These are phyloP conservation scores for Pseudogymnoascus sp. DNA, from an alignment of 2,329 filamentous ascomycete genomes.

Conservation along the genomic window DNA sequence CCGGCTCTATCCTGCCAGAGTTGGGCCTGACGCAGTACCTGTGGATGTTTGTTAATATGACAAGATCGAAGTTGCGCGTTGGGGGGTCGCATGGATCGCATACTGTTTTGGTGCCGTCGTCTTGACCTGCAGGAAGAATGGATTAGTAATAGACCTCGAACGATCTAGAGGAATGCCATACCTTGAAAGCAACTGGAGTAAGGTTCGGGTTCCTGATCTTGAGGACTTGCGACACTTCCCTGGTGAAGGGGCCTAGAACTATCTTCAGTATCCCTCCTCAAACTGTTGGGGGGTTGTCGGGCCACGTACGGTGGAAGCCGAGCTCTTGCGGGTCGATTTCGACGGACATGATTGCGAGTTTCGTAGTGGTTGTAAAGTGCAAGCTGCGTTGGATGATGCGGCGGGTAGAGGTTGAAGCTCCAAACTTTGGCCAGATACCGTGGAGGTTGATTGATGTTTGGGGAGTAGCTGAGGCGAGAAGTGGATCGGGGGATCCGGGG, in stretches of 20 bases:
- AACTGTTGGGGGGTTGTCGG: slow-evolving; percentile 14
- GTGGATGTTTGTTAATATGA: slow-evolving; percentile 22
- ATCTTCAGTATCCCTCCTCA: slow-evolving; percentile 22
- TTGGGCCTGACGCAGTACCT: slow-evolving; percentile 98
- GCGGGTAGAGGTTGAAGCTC: slow-evolving; percentile 9
- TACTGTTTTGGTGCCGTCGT: slow-evolving; percentile 99
- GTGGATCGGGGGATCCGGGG: not conserved
- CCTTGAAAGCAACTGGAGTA: slow-evolving; percentile 63
- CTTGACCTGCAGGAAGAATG: slow-evolving; percentile 64
- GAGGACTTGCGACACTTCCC: slow-evolving; percentile 57
- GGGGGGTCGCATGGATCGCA: slow-evolving; percentile 29
- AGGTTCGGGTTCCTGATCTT: slow-evolving; percentile 58
- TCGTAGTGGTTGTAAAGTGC: not conserved
- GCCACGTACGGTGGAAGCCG: slow-evolving; percentile 76
- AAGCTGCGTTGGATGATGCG: not conserved
- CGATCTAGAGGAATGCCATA: slow-evolving; percentile 32
- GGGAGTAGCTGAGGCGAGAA: slow-evolving; percentile 7
- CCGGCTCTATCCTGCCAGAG: slow-evolving; percentile 88
- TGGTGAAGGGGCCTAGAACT: slow-evolving; percentile 54
- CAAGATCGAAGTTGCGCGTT: slow-evolving; percentile 16
- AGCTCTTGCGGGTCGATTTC: slow-evolving; percentile 88
- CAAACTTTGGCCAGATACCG: slow-evolving; percentile 1
- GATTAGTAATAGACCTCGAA: slow-evolving; percentile 24
- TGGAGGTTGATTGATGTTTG: slow-evolving; percentile 4
- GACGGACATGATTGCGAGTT: slow-evolving; percentile 38